Evolutionary conservation across 208 protist species (phyloP).

Genomic region (Leishmania gerbilli): DNA sequence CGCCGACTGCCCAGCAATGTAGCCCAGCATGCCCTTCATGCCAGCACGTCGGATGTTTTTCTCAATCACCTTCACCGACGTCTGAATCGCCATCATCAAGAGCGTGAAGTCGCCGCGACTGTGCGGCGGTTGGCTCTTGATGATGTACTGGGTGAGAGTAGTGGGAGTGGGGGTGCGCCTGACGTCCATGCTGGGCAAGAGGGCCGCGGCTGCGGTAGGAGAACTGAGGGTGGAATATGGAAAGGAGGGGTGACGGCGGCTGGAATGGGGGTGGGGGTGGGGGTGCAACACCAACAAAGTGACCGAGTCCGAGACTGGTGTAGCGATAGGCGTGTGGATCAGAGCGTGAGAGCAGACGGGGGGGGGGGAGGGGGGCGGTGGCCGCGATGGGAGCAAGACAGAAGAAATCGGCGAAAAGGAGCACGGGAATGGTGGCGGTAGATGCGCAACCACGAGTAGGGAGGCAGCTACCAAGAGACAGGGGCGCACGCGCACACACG

Average conservation of each 20-base stretch:
- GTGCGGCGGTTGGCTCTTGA: constrained; percentile 74
- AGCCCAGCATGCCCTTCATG: constrained; percentile 85
- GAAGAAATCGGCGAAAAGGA: background rate
- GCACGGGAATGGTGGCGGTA: background rate
- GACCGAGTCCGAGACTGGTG: background rate
- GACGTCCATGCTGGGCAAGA: constrained; percentile 20
- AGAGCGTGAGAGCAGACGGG: background rate
- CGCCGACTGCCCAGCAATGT: constrained; percentile 42
- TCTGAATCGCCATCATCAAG: constrained; percentile 92
- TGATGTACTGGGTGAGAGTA: constrained; percentile 87
- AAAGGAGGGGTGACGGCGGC: background rate
- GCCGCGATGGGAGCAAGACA: background rate
- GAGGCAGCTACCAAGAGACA: background rate
- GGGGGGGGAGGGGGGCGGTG: background rate
- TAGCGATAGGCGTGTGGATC: background rate
- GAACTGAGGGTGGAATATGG: background rate
- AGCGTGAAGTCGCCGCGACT: constrained; percentile 87
- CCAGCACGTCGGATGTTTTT: constrained; percentile 85
- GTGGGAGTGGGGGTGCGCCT: constrained; percentile 31
- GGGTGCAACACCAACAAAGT: background rate
- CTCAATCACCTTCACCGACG: constrained; percentile 87
- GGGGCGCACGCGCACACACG: background rate
- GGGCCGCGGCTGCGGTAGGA: background rate
- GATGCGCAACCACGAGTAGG: background rate
- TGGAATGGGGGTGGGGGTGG: background rate